Evolutionary conservation across 164 flowering plant genomes (phyloP).

Genomic region (Vitis rotundifolia): DNA sequence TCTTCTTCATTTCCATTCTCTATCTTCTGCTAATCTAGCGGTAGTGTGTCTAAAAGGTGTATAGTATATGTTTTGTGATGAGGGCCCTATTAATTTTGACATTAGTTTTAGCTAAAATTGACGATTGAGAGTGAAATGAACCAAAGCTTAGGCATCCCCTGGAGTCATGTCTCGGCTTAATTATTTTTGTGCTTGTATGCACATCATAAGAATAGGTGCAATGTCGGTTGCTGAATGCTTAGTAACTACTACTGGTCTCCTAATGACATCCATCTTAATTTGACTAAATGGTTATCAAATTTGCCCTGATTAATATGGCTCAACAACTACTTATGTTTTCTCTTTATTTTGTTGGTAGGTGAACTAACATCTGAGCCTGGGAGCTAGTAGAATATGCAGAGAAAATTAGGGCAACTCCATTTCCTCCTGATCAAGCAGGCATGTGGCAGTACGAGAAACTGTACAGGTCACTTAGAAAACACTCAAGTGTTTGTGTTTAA

Average conservation of each 20-base stretch:
- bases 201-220: not conserved
- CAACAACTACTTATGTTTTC: constrained; percentile 11
- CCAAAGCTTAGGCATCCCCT: too few species aligned
- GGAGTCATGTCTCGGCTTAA: too few species aligned
- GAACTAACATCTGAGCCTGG: constrained; percentile 5
- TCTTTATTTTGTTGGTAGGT: constrained; percentile 11
- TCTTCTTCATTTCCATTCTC: too few species aligned
- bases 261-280: constrained; percentile 7
- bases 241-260: not conserved
- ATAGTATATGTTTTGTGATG: not conserved
- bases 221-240: not conserved
- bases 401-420: not conserved
- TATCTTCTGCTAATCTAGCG: too few species aligned
- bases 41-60: too few species aligned
- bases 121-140: too few species aligned
- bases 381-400: not conserved
- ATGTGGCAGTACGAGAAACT: not conserved
- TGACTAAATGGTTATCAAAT: not conserved
- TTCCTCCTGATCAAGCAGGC: not conserved
- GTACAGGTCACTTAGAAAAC: not conserved
- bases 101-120: not conserved
- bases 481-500: not conserved
- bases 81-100: not conserved
- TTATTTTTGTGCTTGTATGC: too few species aligned
- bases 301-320: constrained; percentile 2